These are phyloP conservation scores for Penicillium sp. DNA, from an alignment of 2,329 filamentous ascomycete species.

Conservation along the genomic window DNA sequence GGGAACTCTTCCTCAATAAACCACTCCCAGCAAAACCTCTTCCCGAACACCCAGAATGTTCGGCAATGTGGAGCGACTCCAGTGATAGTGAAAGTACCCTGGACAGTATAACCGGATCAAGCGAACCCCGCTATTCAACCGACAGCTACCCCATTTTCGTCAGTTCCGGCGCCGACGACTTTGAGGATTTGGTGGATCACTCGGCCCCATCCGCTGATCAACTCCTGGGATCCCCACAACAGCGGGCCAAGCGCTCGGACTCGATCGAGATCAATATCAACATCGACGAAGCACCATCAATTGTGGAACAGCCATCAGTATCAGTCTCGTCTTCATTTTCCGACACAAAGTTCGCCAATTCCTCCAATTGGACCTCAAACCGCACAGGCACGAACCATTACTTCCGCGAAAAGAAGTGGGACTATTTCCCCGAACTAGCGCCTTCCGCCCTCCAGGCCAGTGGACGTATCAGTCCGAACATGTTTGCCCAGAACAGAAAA, in stretches of 20 bases:
- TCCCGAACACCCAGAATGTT: constrained; percentile 21
- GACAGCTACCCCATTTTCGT: constrained; percentile 37
- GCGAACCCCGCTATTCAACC: constrained; percentile 25
- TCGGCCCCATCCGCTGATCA: constrained; percentile 18
- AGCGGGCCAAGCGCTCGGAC: constrained; percentile 16
- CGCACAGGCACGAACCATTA: constrained; percentile 35
- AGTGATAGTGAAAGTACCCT: constrained; percentile 26
- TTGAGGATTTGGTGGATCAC: constrained; percentile 29
- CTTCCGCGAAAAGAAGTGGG: constrained; percentile 44
- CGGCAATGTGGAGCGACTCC: constrained; percentile 30
- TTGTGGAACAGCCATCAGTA: neutral
- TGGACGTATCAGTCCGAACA: constrained; percentile 14
- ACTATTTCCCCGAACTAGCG: constrained; percentile 42
- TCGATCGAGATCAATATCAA: constrained; percentile 14
- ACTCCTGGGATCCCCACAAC: constrained; percentile 12
- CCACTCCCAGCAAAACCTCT: constrained; percentile 33
- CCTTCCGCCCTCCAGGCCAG: constrained; percentile 25
- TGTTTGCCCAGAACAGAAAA: constrained; percentile 10
- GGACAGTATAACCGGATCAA: constrained; percentile 25
- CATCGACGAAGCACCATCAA: constrained; percentile 12
- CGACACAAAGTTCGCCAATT: constrained; percentile 28
- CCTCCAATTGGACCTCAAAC: constrained; percentile 22
- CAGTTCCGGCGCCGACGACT: constrained; percentile 28
- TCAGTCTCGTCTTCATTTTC: constrained; percentile 1
- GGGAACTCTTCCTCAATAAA: constrained; percentile 30